Base-by-base conservation (phyloP, 805 yeast genomes). In the Wickerhamiella kazuoi region DNA sequence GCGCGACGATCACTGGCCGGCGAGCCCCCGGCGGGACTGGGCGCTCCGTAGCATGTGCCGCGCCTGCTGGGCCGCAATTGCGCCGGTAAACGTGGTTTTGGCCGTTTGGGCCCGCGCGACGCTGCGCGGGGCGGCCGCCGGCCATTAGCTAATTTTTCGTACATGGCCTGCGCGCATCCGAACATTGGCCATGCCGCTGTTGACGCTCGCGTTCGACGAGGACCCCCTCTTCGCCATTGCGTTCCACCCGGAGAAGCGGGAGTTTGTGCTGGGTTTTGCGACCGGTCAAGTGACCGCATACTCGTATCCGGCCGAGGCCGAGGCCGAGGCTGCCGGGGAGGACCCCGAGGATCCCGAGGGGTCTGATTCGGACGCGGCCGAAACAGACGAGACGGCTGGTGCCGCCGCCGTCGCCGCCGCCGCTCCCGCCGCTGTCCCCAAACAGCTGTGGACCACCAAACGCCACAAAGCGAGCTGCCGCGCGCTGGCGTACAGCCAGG, bases 381-480 rank as follows among this genome's bases (percentile, higher is more conserved):
- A n/a, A n/a, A n/a, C n/a, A n/a, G n/a, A n/a, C n/a, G n/a, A n/a
- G n/a, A n/a, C 75, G 42, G 64, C 66, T 1, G 68, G 61, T 1
- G 47, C 49, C 29, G 58, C 76, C 19, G 68, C 40, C 21, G 37
- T 38, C 7, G 39, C 40, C 2, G n/a, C n/a, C n/a, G n/a, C n/a
- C n/a, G 43, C 7, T 45, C 48, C 1, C 59, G 56, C 56, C 9
- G 32, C 51, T 19, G 53, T 50, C 4, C 57, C 56, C 11, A 48
- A 46, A 8, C 44, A 42, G 16, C 37, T 62, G 16, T 87, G 98
- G 98, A 71, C 77, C 40, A 86, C 96, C 0, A 80, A 72, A 50
- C 69, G 97, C 53, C 97, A 87, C 54, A 84, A 83, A 55, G 86
- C 83, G 1, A 77, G 93, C 46, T 82, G 93, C 44, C 62, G 98